Percentiles rank a stretch among this genome's conserved stretches.
phyloP scores from a whole-genome alignment of 495 filamentous ascomycete species.

The Daldinia loculata region DNA sequence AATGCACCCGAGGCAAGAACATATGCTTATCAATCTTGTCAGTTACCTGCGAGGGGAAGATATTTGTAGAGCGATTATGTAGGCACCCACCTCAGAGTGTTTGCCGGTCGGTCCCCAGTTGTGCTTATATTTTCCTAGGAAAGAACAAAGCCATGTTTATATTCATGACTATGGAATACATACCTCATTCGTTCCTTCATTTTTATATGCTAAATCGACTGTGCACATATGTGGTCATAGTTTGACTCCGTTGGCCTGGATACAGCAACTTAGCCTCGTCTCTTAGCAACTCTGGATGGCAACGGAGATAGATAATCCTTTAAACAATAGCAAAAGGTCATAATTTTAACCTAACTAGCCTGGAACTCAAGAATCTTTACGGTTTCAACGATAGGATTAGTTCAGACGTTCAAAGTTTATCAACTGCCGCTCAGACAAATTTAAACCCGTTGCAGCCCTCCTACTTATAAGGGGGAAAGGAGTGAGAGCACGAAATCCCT shows the following conservation, averaged over 20 bases:
- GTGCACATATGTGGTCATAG: not conserved
- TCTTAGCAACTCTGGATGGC: not conserved
- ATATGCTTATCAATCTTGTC: not conserved
- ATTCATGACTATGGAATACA: not conserved
- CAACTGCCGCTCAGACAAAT: too few species aligned
- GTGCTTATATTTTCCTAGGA: not conserved
- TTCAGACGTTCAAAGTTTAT: not conserved
- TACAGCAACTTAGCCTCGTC: not conserved
- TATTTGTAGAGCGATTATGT: not conserved
- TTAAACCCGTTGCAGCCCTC: not conserved
- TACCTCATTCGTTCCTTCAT: not conserved
- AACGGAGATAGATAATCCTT: too few species aligned
- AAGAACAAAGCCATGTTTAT: not conserved
- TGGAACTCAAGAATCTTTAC: too few species aligned
- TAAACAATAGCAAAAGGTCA: too few species aligned
- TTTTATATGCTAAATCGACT: not conserved
- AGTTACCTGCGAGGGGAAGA: not conserved
- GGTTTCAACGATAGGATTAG: not conserved
- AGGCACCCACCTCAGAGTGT: constrained; percentile 4
- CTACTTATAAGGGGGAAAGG: not conserved
- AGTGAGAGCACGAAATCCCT: too few species aligned
- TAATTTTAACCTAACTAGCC: too few species aligned
- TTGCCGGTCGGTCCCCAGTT: not conserved
- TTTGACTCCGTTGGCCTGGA: not conserved
- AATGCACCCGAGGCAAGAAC: not conserved